Evolutionary conservation across 495 filamentous ascomycete species (phyloP).

Genomic region (Xylaria curta): DNA sequence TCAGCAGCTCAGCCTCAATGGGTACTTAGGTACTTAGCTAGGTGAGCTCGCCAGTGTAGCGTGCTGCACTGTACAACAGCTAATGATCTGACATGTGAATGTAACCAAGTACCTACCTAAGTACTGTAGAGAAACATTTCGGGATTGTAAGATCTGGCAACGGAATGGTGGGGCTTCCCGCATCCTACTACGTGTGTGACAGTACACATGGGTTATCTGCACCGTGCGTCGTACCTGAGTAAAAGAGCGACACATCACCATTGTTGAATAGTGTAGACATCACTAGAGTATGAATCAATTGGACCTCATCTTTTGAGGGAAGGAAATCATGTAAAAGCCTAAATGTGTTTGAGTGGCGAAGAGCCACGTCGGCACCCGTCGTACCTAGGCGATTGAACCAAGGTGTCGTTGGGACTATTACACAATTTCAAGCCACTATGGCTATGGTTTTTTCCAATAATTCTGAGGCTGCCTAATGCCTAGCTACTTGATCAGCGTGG

Average conservation of each 20-base stretch:
- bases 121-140: not conserved
- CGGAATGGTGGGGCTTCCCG: constrained; percentile 19
- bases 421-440: not conserved
- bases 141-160: constrained; percentile 11
- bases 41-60: not conserved
- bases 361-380: not conserved
- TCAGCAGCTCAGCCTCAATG: not conserved
- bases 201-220: not conserved
- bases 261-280: not conserved
- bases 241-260: not conserved
- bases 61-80: not conserved
- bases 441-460: not conserved
- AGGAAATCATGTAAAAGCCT: not conserved
- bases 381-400: not conserved
- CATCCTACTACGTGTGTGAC: not conserved
- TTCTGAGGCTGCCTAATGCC: not conserved
- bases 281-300: not conserved
- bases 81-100: constrained; percentile 14
- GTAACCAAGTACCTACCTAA: not conserved
- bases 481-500: not conserved
- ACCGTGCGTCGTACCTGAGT: not conserved
- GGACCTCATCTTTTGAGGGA: not conserved
- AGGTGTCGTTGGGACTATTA: not conserved
- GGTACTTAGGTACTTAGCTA: not conserved
- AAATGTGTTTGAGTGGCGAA: not conserved